Conservation (phyloP, 2,329 filamentous ascomycete species). For the Phyllosticta citriasiana region DNA sequence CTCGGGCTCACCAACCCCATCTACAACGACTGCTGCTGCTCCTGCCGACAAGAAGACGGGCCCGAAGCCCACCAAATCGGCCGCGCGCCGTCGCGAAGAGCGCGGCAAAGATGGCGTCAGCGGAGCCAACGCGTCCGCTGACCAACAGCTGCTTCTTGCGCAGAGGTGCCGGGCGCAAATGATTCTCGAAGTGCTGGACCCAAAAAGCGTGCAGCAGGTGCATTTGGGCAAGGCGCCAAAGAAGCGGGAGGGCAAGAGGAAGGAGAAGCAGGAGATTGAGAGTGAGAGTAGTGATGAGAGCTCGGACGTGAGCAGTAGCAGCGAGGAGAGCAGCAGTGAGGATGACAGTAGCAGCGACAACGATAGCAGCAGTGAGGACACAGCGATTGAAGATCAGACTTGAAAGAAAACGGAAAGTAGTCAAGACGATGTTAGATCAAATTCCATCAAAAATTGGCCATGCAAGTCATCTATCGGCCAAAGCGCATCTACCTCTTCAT, state of each 20-base stretch:
- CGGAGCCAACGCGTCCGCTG: constrained; percentile 15
- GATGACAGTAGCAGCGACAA: constrained; percentile 4
- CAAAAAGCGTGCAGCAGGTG: background rate
- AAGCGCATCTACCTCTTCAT: too few species aligned
- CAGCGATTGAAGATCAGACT: background rate
- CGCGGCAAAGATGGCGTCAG: background rate
- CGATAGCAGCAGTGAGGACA: constrained; percentile 4
- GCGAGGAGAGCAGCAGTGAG: constrained; percentile 3
- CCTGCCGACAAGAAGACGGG: constrained; percentile 25
- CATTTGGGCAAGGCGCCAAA: background rate
- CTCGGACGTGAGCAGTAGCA: constrained; percentile 23
- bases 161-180: constrained; percentile 24
- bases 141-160: constrained; percentile 25
- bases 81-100: background rate
- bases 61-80: background rate
- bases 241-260: background rate
- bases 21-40: constrained; percentile 26
- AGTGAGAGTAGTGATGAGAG: constrained; percentile 11
- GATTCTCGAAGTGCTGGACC: constrained; percentile 21
- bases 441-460: too few species aligned
- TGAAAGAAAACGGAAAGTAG: too few species aligned
- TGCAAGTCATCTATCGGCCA: too few species aligned
- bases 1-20: constrained; percentile 23
- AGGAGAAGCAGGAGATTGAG: constrained; percentile 12
- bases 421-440: too few species aligned